Evolutionary conservation across 257 asterid species (phyloP).

Genomic region (Primulina tabacum): DNA sequence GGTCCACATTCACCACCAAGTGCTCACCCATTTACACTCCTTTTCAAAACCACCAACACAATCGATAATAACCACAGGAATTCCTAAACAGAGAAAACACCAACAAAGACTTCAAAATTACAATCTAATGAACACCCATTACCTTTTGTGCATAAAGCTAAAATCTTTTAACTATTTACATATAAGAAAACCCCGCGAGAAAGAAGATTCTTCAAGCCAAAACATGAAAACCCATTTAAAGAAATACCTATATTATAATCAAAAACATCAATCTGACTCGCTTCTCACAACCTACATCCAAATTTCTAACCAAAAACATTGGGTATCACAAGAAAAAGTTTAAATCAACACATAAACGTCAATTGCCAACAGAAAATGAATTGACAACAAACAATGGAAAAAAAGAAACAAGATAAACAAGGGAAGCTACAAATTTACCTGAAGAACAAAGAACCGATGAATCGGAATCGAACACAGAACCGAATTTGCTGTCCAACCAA

Average conservation of each 20-base stretch:
- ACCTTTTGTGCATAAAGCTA: too few relatives aligned
- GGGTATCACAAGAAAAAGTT: neutral
- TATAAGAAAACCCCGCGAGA: slow-evolving; percentile 25
- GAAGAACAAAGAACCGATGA: too few relatives aligned
- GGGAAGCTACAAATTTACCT: neutral
- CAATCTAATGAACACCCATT: slow-evolving; percentile 9
- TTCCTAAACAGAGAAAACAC: slow-evolving; percentile 25
- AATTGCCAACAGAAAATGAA: neutral
- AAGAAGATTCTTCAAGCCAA: slow-evolving; percentile 14
- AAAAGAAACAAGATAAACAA: neutral
- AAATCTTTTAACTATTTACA: neutral
- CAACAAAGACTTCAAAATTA: slow-evolving; percentile 26
- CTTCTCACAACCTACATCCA: neutral
- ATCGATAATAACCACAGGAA: slow-evolving; percentile 24
- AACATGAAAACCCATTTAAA: slow-evolving; percentile 26
- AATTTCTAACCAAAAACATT: neutral
- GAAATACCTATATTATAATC: slow-evolving; percentile 1
- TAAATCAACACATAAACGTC: neutral
- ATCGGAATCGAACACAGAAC: neutral
- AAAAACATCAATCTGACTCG: neutral
- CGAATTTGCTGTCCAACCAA: neutral
- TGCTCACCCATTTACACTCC: slow-evolving; percentile 60
- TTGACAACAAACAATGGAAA: neutral
- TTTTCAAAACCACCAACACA: slow-evolving; percentile 27
- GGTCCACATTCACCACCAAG: slow-evolving; percentile 45